Base-by-base conservation (phyloP, 2,329 filamentous ascomycete genomes). In the Talaromyces piceae region DNA sequence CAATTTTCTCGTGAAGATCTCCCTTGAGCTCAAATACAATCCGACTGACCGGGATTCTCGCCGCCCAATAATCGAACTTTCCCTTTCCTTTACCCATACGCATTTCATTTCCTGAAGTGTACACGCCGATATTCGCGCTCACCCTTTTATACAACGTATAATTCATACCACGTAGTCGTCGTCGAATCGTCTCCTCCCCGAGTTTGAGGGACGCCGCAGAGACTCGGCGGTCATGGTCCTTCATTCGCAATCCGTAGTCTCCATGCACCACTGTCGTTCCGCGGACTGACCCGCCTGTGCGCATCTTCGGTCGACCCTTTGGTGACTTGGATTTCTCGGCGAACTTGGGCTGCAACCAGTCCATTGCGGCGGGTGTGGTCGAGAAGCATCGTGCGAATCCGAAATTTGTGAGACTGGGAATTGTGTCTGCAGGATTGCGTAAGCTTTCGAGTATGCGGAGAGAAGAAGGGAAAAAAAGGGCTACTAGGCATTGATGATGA, bases 31-130 rank as follows among this genome's bases (percentile, higher is more conserved):
- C 93, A 60, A 98, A 94, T 18, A 96, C 76, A 45, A 98, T 82
- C 68, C 93, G 88, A 72, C 87, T 95, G 47, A 97, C 88, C 7
- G 89, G 83, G 59, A 97, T 84, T 70, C 91, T 83, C 20, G 87
- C 82, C 4, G 91, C 90, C 93, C 93, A 98, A 66, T 95, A 88
- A 68, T 98, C 93, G 66, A 98, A 97, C 56, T 85, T 87, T 61
- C 93, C 93, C 70, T 98, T 98, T 73, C 93, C 93, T 73, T 97
- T 98, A 69, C 93, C 93, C 94, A 98, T 98, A 80, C 93, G 86
- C 69, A 89, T 86, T 74, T 98, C 93, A 64, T 97, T 98, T 52
- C 93, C 93, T 68, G 86, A 93, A 52, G 89, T 86, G 70, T 93
- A 98, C 20, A 98, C 94, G 66, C 91, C 93, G 59, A 97, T 87